Evolutionary conservation across 768 basidiomycete genomes (phyloP), one percentile per base, ranked within the genome.

Genomic region (Pleurotus citrinopileatus): DNA sequence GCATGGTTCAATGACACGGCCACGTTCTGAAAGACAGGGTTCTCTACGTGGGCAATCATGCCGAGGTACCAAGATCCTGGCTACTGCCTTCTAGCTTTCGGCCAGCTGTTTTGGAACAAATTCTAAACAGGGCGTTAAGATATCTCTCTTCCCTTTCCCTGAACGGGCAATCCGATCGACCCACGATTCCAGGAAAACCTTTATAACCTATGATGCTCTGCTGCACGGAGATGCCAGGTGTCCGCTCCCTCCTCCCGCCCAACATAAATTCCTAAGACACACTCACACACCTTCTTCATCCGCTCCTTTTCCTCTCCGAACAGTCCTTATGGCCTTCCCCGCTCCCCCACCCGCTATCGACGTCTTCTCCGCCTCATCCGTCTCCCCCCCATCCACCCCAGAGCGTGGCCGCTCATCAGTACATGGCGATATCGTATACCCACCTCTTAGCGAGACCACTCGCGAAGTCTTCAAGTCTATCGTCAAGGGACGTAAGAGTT

Each of bases 401-500:
- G 38, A 27, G n/a, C 36, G 23, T n/a, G 28, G 26, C 26, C 23
- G 22, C 15, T 17, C 43, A 13, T 40, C 27, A 22, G 46, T 54
- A 7, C 47, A 38, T 43, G 46, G 42, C 2, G 64, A 61, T 46
- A 55, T 60, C 17, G 64, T 65, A 55, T 62, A 69, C 26, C 57
- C 69, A 19, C 58, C 71, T 13, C 63, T 65, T 9, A 71, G 68
- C 57, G 60, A 71, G 48, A 67, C 69, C 32, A 78, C 79, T 1
- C 73, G 76, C 45, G 83, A 85, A 55, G 84, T 86, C 57, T 79
- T 87, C 66, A 75, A 82, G 63, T 80, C 81, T 44, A 83, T 89
- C 57, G 79, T 87, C 58, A 81, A 77, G 57, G 79, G 79, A 38
- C 80, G 88, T 59, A 89, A 88, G 68, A 84, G 79, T 62, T 90